These are phyloP conservation scores for Pyrus pyrifolia DNA, from an alignment of 306 rosid species.

Conservation along the genomic window DNA sequence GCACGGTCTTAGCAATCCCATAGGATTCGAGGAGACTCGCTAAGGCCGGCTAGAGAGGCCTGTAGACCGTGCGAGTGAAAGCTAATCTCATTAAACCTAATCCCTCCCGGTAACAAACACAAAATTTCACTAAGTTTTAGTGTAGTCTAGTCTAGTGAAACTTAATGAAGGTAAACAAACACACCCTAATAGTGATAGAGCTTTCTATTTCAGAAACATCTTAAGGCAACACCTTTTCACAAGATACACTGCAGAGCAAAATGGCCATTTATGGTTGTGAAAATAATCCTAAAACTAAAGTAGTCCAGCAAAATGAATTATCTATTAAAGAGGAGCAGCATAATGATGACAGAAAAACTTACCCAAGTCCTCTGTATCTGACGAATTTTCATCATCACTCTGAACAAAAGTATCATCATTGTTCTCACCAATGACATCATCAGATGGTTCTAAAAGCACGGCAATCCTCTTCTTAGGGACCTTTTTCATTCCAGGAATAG, in stretches of 20 bases:
- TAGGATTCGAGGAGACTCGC: too few relatives aligned
- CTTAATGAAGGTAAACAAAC: too few relatives aligned
- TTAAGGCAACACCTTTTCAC: background rate
- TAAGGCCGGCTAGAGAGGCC: too few relatives aligned
- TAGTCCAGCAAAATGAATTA: background rate
- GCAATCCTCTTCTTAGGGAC: slow-evolving; percentile 82
- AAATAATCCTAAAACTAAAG: background rate
- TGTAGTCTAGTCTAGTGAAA: too few relatives aligned
- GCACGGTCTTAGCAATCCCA: too few relatives aligned
- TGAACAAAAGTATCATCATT: slow-evolving; percentile 41
- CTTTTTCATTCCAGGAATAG: slow-evolving; percentile 70
- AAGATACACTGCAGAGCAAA: background rate
- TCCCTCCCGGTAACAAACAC: too few relatives aligned
- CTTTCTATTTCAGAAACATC: background rate
- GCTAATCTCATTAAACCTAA: too few relatives aligned
- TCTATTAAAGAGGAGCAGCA: background rate
- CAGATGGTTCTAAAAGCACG: slow-evolving; percentile 77
- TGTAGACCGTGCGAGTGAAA: too few relatives aligned
- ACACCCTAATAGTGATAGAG: background rate
- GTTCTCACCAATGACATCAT: slow-evolving; percentile 48
- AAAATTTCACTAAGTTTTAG: too few relatives aligned
- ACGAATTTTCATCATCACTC: slow-evolving; percentile 65
- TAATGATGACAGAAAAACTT: slow-evolving; percentile 18
- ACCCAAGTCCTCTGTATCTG: slow-evolving; percentile 71
- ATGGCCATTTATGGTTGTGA: background rate